A percentile compares a stretch with the other conserved stretches of the same genome.
phyloP scores from a whole-genome alignment of 2,329 filamentous ascomycete genomes.

The Tolypocladium capitatum region DNA sequence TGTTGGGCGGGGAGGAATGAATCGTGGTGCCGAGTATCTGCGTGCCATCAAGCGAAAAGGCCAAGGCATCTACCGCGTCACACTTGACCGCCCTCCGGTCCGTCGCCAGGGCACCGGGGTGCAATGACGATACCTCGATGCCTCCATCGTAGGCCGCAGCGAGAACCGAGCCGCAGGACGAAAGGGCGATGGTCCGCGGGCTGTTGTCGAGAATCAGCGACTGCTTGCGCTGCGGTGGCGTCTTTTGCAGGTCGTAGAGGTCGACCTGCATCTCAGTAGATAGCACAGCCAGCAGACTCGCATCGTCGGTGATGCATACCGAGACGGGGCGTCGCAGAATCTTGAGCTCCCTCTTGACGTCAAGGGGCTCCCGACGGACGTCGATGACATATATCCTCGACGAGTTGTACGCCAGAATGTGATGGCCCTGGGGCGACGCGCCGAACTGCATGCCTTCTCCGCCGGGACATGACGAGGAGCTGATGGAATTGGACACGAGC shows the following conservation, averaged over 20 bases:
- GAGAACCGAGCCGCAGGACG: conserved; percentile 67
- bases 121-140: conserved; percentile 75
- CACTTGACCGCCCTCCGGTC: conserved; percentile 69
- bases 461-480: conserved; percentile 68
- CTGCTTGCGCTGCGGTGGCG: conserved; percentile 56
- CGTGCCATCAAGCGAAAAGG: conserved; percentile 66
- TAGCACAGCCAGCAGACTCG: conserved; percentile 61
- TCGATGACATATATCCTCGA: conserved; percentile 73
- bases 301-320: conserved; percentile 68
- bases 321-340: conserved; percentile 62
- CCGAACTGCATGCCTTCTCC: conserved; percentile 79
- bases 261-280: conserved; percentile 76
- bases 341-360: conserved; percentile 65
- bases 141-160: conserved; percentile 77
- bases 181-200: conserved; percentile 66
- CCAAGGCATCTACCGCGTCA: conserved; percentile 57
- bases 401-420: conserved; percentile 71
- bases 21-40: conserved; percentile 66
- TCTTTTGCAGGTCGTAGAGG: conserved; percentile 57
- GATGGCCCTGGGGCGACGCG: conserved; percentile 61
- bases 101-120: conserved; percentile 45
- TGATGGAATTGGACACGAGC: conserved; percentile 71
- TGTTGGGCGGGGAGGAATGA: conserved; percentile 49
- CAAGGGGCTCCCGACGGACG: conserved; percentile 42
- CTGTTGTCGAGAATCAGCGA: conserved; percentile 67